Evolutionary conservation across 305 asterid genomes (phyloP), one percentile per base, ranked within the genome.

Genomic region (Fraxinus albicans): DNA sequence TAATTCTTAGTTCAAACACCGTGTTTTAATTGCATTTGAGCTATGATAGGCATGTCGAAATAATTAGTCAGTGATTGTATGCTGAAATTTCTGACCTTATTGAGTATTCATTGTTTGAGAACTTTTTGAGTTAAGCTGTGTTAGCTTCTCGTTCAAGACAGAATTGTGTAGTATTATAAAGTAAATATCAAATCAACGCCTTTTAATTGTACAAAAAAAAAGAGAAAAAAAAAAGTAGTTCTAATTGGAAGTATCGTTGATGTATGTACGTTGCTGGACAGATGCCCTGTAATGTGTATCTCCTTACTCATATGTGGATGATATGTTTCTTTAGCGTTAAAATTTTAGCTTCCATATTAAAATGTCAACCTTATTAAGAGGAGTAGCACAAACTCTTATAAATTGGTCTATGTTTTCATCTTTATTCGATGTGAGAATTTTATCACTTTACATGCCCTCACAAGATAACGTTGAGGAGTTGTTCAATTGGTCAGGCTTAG

Each of bases 71-170:
- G 21, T 79, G 33, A 65, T 34, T 55, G n/a, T 36, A 58, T n/a
- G 13, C 42, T 15, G 23, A 77, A 58, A 33, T 15, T 47, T 75
- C 72, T 65, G 63, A 13, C 76, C 23, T 70, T 72, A 15, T 72
- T 72, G 69, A 40, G 73, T 31, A 33, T 60, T 3, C 44, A 35
- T 58, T 40, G 82, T 44, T 19, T 63, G 74, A 38, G 70, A 73
- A 33, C 44, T 72, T 55, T 55, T 67, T 29, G 74, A 67, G 74
- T 27, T 67, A 25, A 29, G 8, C 21, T 67, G 74, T 34, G 36
- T 60, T 6, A 72, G 77, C 77, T 81, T 73, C 60, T 55, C 17
- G 36, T 76, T 84, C 21, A 79, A 78, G 67, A 35, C 82, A 55
- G 74, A 40, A 13, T 42, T 79, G 38, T 72, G 82, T 34, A 53